Conservation (phyloP, 2,329 filamentous ascomycete species). For the Biscogniauxia mediterranea region DNA sequence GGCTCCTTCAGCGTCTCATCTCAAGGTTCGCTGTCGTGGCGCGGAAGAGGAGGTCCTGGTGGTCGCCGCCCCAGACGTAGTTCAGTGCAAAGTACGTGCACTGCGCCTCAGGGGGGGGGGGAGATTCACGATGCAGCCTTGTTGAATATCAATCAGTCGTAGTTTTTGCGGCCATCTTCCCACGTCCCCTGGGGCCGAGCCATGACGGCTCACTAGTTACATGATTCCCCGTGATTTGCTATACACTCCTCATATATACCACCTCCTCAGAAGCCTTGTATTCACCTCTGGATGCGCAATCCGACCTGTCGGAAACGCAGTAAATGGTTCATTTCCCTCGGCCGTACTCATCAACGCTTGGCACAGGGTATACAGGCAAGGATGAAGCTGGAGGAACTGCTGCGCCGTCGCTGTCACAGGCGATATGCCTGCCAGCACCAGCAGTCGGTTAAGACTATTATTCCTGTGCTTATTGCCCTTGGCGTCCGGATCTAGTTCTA, state of each 20-base stretch:
- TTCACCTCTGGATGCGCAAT: conserved; percentile 10
- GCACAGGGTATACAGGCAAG: conserved; percentile 19
- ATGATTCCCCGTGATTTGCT: conserved; percentile 7
- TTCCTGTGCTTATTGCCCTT: conserved; percentile 2
- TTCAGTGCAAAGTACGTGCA: conserved; percentile 18
- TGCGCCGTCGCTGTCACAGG: conserved; percentile 12
- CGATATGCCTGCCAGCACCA: conserved; percentile 11
- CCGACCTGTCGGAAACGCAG: conserved; percentile 16
- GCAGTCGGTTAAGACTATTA: conserved; percentile 10
- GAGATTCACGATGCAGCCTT: conserved; percentile 12
- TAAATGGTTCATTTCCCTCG: conserved; percentile 6
- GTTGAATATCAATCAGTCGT: conserved; percentile 15
- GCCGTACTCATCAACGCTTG: conserved; percentile 14
- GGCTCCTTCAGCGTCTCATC: conserved; percentile 4
- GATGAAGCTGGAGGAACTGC: conserved; percentile 20
- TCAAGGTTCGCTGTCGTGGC: conserved; percentile 2
- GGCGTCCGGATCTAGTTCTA: background rate
- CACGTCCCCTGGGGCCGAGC: conserved; percentile 2
- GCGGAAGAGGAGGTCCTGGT: conserved; percentile 7
- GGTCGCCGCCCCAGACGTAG: conserved; percentile 21
- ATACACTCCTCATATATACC: conserved; percentile 13
- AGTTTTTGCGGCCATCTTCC: conserved; percentile 10
- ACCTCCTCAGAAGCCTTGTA: conserved; percentile 10
- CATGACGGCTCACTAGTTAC: conserved; percentile 12
- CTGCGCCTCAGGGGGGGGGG: background rate